Conservation (phyloP, 176 grass and related monocot genomes). For the Rhipidocladum racemiflorum region DNA sequence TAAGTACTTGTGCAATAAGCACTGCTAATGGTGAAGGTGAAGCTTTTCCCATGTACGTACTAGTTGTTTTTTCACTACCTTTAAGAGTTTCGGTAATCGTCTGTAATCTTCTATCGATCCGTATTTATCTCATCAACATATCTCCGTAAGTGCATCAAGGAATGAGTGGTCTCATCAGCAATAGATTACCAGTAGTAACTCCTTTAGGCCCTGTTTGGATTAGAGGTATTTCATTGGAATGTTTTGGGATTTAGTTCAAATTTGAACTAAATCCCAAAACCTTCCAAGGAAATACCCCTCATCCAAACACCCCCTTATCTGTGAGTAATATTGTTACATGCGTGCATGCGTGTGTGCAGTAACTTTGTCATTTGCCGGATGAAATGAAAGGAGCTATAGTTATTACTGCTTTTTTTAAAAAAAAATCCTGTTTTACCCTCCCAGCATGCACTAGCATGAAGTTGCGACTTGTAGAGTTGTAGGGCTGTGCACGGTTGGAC, state of each 20-base stretch:
- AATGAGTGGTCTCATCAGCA: background rate
- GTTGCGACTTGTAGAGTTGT: too few relatives aligned
- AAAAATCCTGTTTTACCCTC: slow-evolving; percentile 26
- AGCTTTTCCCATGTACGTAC: background rate
- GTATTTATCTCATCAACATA: background rate
- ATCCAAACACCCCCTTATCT: too few relatives aligned
- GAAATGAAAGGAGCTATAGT: background rate
- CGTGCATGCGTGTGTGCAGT: background rate
- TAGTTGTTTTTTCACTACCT: background rate
- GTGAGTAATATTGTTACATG: background rate
- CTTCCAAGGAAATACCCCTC: too few relatives aligned
- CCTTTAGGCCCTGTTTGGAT: too few relatives aligned
- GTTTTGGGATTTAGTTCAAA: too few relatives aligned
- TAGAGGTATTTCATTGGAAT: too few relatives aligned
- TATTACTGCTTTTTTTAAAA: too few relatives aligned
- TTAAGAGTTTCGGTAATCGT: background rate
- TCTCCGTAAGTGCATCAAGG: background rate
- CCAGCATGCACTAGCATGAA: too few relatives aligned
- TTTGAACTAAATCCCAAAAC: too few relatives aligned
- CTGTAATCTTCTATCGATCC: background rate
- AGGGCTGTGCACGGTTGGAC: too few relatives aligned
- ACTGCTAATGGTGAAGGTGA: background rate
- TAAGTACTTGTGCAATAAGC: background rate
- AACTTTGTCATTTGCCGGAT: background rate
- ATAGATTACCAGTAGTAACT: background rate